Conservation (phyloP, 257 asterid species). For the Solanum sitiens region DNA sequence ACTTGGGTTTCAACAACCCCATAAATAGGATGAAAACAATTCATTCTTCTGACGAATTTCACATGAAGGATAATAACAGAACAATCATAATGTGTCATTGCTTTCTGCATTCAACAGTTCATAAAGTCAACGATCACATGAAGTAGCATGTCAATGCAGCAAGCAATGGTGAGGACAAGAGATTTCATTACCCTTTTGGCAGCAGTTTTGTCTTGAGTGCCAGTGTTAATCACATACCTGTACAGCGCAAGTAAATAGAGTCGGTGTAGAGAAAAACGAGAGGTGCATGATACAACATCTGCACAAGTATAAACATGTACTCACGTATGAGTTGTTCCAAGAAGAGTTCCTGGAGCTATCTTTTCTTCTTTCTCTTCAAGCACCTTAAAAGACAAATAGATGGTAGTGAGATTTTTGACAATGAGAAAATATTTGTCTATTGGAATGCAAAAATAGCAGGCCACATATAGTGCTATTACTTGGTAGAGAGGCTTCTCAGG, state of each 20-base stretch:
- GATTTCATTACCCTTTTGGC: slow-evolving; percentile 68
- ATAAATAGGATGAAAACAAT: neutral
- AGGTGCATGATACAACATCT: neutral
- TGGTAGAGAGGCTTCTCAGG: slow-evolving; percentile 96
- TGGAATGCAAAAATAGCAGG: neutral
- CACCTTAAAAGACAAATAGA: slow-evolving; percentile 37
- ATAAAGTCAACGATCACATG: neutral
- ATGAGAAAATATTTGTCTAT: neutral
- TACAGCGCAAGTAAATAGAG: neutral
- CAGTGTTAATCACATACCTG: slow-evolving; percentile 84
- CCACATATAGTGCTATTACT: slow-evolving; percentile 18
- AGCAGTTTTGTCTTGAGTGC: slow-evolving; percentile 78
- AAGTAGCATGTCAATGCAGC: neutral
- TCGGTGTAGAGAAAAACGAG: neutral
- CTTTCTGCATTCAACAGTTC: neutral
- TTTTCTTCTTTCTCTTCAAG: slow-evolving; percentile 90
- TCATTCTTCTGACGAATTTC: neutral
- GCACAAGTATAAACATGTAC: neutral
- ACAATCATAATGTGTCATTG: neutral
- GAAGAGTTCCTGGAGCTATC: slow-evolving; percentile 73
- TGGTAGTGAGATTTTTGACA: neutral
- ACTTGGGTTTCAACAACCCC: neutral
- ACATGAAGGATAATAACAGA: neutral
- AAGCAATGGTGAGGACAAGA: neutral
- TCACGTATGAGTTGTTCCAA: slow-evolving; percentile 80